Evolutionary conservation across 352 stramenopile genomes (phyloP).

Genomic region (Globisporangium apiculatum): DNA sequence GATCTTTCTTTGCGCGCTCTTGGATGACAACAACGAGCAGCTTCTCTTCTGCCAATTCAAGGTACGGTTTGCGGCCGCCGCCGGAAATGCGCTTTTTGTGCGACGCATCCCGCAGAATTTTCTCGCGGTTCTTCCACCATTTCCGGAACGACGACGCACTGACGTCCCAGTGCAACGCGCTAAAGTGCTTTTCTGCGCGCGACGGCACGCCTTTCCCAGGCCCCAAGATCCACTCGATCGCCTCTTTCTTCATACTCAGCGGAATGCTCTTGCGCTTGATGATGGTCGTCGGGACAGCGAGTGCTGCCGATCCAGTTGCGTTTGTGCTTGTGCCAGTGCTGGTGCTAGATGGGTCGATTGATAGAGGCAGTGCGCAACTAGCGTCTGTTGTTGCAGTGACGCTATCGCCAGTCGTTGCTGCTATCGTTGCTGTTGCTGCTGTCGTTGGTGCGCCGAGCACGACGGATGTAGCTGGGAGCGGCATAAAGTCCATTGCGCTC

Average conservation of each 20-base stretch:
- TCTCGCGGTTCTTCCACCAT: conserved; percentile 82
- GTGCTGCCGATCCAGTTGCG: background rate
- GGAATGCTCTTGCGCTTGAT: conserved; percentile 72
- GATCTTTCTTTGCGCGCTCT: conserved; percentile 70
- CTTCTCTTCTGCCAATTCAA: conserved; percentile 65
- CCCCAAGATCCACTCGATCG: conserved; percentile 74
- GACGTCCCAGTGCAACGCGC: conserved; percentile 63
- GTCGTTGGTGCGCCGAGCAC: conserved; percentile 8
- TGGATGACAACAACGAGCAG: conserved; percentile 70
- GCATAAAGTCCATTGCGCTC: conserved; percentile 21
- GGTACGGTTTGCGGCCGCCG: conserved; percentile 60
- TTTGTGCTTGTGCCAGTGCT: background rate
- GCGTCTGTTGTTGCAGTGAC: background rate
- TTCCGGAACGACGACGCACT: conserved; percentile 74
- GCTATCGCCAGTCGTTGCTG: background rate
- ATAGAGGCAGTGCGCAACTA: background rate
- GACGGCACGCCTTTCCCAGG: conserved; percentile 63
- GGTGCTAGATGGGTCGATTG: background rate
- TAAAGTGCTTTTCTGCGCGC: conserved; percentile 69
- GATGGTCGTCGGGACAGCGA: background rate
- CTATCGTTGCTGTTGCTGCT: background rate
- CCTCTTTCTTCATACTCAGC: conserved; percentile 79
- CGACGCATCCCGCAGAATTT: conserved; percentile 62
- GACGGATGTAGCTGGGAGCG: conserved; percentile 15
- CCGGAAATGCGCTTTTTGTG: conserved; percentile 69